Conservation (phyloP, 2,329 filamentous ascomycete genomes). For the Akanthomyces uredinophilus region DNA sequence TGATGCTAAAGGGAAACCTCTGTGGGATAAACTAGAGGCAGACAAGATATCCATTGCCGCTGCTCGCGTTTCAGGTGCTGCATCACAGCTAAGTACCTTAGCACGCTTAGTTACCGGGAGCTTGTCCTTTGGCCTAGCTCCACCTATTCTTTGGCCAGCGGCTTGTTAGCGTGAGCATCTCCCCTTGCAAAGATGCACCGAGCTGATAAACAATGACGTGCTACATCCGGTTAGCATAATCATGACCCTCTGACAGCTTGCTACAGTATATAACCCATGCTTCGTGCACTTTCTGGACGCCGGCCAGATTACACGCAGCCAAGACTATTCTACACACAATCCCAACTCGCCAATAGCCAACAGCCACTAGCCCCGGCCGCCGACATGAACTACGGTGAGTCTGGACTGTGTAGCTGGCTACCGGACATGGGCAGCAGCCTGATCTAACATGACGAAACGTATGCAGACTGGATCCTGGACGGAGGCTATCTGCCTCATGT, state of each 20-base stretch:
- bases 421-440: neutral
- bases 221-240: conserved; percentile 1
- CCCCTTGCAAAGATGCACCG: neutral
- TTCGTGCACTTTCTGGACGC: neutral
- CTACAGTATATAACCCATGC: neutral
- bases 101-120: no score
- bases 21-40: neutral
- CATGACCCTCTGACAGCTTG: neutral
- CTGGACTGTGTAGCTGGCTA: no score
- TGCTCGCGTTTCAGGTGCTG: neutral
- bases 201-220: conserved; percentile 1
- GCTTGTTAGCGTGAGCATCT: neutral
- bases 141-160: neutral
- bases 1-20: neutral
- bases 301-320: no score
- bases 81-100: no score
- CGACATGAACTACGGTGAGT: conserved; percentile 10
- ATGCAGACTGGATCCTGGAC: conserved; percentile 55
- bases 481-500: conserved; percentile 59
- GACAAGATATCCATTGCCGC: neutral
- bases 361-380: neutral
- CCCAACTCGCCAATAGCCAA: no score
- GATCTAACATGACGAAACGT: neutral
- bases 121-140: neutral
- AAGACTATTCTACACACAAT: neutral